Evolutionary conservation across 2,329 filamentous ascomycete species (phyloP).

Genomic region (Trichophyton mentagrophytes): DNA sequence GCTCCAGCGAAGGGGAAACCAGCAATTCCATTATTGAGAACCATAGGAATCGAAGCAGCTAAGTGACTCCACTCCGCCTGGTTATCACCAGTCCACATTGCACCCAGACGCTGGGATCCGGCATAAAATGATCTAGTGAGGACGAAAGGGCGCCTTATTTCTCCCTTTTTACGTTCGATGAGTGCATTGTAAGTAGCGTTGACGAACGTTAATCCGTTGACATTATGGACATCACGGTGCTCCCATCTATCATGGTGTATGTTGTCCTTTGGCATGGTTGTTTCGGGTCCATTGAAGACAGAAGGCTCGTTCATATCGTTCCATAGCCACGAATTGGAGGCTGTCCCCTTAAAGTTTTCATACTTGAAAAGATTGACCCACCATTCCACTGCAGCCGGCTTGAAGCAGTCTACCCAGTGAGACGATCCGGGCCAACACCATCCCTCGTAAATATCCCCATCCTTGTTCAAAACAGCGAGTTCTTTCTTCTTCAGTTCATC

Average conservation of each 20-base stretch:
- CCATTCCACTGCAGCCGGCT: constrained; percentile 80
- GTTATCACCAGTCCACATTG: constrained; percentile 99
- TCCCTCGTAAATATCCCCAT: constrained; percentile 76
- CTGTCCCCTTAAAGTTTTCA: constrained; percentile 71
- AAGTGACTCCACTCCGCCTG: constrained; percentile 86
- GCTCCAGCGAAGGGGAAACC: constrained; percentile 91
- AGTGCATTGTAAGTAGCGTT: constrained; percentile 86
- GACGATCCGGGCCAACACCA: constrained; percentile 99
- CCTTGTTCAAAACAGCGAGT: constrained; percentile 78
- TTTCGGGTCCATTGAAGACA: constrained; percentile 96
- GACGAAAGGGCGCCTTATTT: constrained; percentile 75
- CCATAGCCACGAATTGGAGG: constrained; percentile 85
- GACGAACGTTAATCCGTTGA: constrained; percentile 89
- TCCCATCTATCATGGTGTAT: constrained; percentile 86
- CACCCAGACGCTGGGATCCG: constrained; percentile 76
- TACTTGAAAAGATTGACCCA: constrained; percentile 85
- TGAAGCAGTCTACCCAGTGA: constrained; percentile 93
- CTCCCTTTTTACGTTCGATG: constrained; percentile 71
- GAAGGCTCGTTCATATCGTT: constrained; percentile 99
- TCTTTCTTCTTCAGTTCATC: constrained; percentile 74
- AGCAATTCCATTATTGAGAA: constrained; percentile 80
- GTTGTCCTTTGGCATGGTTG: constrained; percentile 98
- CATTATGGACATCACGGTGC: constrained; percentile 89
- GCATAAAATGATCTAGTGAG: constrained; percentile 87
- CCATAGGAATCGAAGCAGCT: constrained; percentile 81